Conservation (phyloP, 371 early-diverging fungal genomes). For the Mortierella sp. region DNA sequence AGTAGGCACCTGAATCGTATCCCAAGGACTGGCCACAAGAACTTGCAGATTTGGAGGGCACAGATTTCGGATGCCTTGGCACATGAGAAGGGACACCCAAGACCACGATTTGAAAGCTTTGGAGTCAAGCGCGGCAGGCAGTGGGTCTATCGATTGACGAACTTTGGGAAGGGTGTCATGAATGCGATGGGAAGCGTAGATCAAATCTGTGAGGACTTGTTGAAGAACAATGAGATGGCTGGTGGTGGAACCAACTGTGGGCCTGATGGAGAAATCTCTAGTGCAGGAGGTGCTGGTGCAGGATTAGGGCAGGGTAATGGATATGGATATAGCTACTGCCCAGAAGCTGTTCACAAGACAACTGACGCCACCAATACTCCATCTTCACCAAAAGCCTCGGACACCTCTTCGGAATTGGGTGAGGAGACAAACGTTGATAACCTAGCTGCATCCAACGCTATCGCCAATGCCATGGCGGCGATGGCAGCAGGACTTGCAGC, state of each 20-base stretch:
- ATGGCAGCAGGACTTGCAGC: slow-evolving; percentile 51
- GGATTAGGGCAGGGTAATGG: slow-evolving; percentile 47
- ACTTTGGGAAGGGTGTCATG: slow-evolving; percentile 49
- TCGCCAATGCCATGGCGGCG: slow-evolving; percentile 50
- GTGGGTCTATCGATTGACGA: slow-evolving; percentile 50
- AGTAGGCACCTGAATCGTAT: slow-evolving; percentile 54
- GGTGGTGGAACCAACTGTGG: slow-evolving; percentile 15
- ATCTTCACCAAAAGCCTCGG: neutral
- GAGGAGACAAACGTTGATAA: slow-evolving; percentile 32
- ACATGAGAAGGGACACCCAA: slow-evolving; percentile 52
- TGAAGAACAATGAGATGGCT: slow-evolving; percentile 41
- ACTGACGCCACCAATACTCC: neutral
- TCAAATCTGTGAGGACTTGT: slow-evolving; percentile 43
- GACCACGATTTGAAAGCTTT: slow-evolving; percentile 55
- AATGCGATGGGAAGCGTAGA: slow-evolving; percentile 54
- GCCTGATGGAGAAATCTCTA: slow-evolving; percentile 21
- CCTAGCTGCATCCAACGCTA: slow-evolving; percentile 32
- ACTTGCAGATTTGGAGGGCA: slow-evolving; percentile 55
- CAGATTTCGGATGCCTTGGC: slow-evolving; percentile 55
- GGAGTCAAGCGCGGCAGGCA: slow-evolving; percentile 53
- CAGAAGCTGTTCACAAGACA: slow-evolving; percentile 2
- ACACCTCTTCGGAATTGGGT: neutral
- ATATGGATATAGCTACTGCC: slow-evolving; percentile 47
- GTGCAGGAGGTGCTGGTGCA: slow-evolving; percentile 41
- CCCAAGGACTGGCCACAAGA: slow-evolving; percentile 54